These are phyloP conservation scores for Exophiala lecanii-corni DNA, from an alignment of 2,329 filamentous ascomycete species.

Conservation along the genomic window DNA sequence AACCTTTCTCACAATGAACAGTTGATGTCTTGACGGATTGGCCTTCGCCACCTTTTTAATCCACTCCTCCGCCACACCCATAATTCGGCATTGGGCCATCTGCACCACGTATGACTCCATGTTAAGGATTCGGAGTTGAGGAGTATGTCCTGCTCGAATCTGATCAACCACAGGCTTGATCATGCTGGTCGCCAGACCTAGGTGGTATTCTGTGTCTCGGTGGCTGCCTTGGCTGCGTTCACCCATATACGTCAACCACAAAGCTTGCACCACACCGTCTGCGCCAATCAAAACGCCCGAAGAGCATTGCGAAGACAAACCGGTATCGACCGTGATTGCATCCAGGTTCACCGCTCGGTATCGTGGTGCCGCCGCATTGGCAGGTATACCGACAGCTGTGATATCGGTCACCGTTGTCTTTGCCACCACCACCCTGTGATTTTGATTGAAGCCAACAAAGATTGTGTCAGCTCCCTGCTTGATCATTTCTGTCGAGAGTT, in stretches of 20 bases:
- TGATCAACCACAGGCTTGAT: conserved; percentile 83
- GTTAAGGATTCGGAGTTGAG: conserved; percentile 82
- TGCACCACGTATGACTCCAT: conserved; percentile 93
- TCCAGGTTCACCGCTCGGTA: conserved; percentile 95
- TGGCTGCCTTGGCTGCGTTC: conserved; percentile 74
- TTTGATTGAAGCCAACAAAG: conserved; percentile 98
- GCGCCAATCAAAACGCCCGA: conserved; percentile 87
- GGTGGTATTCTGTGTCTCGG: conserved; percentile 93
- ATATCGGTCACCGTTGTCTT: conserved; percentile 96
- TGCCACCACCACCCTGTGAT: conserved; percentile 85
- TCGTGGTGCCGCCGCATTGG: conserved; percentile 82
- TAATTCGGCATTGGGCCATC: conserved; percentile 94
- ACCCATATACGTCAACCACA: conserved; percentile 96
- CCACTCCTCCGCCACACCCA: conserved; percentile 96
- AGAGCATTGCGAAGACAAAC: conserved; percentile 82
- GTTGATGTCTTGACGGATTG: conserved; percentile 87
- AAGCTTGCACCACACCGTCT: conserved; percentile 86
- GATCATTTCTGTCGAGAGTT: conserved; percentile 73
- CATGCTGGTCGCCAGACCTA: conserved; percentile 83
- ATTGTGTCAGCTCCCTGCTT: conserved; percentile 92
- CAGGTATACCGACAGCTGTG: conserved; percentile 92
- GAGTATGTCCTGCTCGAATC: conserved; percentile 73
- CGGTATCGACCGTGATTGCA: conserved; percentile 94
- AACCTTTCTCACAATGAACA: conserved; percentile 97
- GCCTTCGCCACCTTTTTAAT: conserved; percentile 83